These are phyloP conservation scores for Lactifluus hygrophoroides DNA, from an alignment of 768 basidiomycete genomes.

Conservation along the genomic window DNA sequence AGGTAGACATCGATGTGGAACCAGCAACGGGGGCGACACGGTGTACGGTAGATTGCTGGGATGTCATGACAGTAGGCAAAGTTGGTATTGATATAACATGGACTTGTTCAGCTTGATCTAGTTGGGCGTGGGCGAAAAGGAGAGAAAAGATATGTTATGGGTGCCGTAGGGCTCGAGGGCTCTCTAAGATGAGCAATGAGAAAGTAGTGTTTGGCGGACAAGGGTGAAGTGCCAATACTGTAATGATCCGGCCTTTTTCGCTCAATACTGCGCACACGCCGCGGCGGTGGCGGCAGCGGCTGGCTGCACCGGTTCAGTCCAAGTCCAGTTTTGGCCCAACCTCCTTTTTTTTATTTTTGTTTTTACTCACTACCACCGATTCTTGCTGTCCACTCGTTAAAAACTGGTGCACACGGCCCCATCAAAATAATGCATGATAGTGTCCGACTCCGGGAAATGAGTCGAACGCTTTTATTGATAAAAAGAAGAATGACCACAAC, in stretches of 20 bases:
- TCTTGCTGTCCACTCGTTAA: too few species aligned
- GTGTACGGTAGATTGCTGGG: slow-evolving; percentile 7
- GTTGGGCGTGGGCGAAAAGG: not conserved
- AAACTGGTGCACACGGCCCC: not conserved
- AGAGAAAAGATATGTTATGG: not conserved
- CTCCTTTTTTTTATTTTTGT: too few species aligned
- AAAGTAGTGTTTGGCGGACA: not conserved
- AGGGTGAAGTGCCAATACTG: not conserved
- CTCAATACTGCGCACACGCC: not conserved
- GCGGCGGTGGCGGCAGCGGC: not conserved
- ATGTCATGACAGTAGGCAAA: slow-evolving; percentile 11
- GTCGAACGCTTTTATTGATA: slow-evolving; percentile 8
- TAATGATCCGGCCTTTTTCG: slow-evolving; percentile 1
- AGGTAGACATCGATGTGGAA: not conserved
- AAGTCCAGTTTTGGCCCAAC: not conserved
- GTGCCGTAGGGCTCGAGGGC: slow-evolving; percentile 4
- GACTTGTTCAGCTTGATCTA: slow-evolving; percentile 1
- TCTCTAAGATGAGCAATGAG: not conserved
- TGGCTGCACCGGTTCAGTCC: not conserved
- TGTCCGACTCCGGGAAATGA: not conserved
- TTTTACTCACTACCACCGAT: too few species aligned
- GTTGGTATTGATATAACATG: slow-evolving; percentile 10
- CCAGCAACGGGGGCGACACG: not conserved
- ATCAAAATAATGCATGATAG: not conserved
- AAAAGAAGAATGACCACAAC: not conserved